phyloP scores from a whole-genome alignment of 331 rosid genomes.

The Ulmus americana region DNA sequence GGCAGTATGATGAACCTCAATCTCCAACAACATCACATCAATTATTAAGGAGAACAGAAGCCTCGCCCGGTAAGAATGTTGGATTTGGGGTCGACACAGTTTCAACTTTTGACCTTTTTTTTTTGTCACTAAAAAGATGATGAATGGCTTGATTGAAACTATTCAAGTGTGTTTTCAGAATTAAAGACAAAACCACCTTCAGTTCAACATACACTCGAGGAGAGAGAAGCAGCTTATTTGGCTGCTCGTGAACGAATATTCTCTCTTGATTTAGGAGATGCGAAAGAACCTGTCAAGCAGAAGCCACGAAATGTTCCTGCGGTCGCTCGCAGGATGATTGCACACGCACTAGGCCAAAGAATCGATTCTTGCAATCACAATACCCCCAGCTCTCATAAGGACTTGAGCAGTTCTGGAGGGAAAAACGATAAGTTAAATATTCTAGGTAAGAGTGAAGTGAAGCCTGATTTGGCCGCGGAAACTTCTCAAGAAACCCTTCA shows the following conservation, averaged over 20 bases:
- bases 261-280: slow-evolving; percentile 46
- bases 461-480: slow-evolving; percentile 18
- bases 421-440: slow-evolving; percentile 24
- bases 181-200: slow-evolving; percentile 25
- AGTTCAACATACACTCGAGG: slow-evolving; percentile 61
- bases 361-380: slow-evolving; percentile 40
- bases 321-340: slow-evolving; percentile 96
- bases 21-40: slow-evolving; percentile 53
- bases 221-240: slow-evolving; percentile 80
- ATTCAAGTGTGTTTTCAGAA: slow-evolving; percentile 30
- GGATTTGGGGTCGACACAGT: not conserved
- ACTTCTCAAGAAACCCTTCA: slow-evolving; percentile 26
- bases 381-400: slow-evolving; percentile 19
- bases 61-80: slow-evolving; percentile 48
- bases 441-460: slow-evolving; percentile 30
- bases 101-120: not conserved
- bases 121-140: not conserved
- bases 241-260: slow-evolving; percentile 86
- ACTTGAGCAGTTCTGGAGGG: slow-evolving; percentile 27
- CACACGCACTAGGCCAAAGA: slow-evolving; percentile 89
- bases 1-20: slow-evolving; percentile 70
- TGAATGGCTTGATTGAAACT: not conserved
- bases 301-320: slow-evolving; percentile 68
- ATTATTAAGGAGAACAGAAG: slow-evolving; percentile 63
- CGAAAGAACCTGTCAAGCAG: slow-evolving; percentile 48